Base-by-base conservation (phyloP, 768 basidiomycete genomes). In the Calocybe gangraenosa region DNA sequence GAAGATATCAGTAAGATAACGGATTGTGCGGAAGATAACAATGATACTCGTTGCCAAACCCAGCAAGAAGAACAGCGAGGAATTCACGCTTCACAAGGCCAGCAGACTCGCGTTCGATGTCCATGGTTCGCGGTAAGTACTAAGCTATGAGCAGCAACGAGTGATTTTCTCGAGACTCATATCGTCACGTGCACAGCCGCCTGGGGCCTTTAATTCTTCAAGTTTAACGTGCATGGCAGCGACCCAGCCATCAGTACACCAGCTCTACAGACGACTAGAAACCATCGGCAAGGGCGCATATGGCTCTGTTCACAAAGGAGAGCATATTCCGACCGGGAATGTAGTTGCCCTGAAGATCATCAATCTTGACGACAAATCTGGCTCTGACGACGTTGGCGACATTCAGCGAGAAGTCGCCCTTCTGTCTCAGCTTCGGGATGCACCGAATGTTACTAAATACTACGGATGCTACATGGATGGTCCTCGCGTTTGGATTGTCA, bases 341-440 rank as follows among this genome's bases (percentile, higher is more conserved):
- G 75, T 93, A 44, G 91, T 99, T 25, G 96, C 94, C 14, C 82
- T 98, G 69, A 99, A 99, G 70, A 94, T 98, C 65, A 97, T 99
- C 71, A 91, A 98, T 67, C 84, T 98, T 54, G 96, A 98, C 67
- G 52, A 53, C 37, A 53, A 94, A 87, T 19, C 81, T 86, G 44
- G 95, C 94, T 53, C 52, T 63, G 95, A 99, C 64, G 96, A 99
- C 61, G 92, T 96, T 14, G 88, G 74, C 39, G 95, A 94, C 66
- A 97, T 98, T 42, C 95, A 97, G 66, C 86, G 89, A 49, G 96
- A 98, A 65, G 92, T 99, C 22, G 83, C 92, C 8, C 79, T 99
- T 40, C 75, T 98, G 15, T 84, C 87, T 36, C 92, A 95, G 59
- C 78, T 98, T 23, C 75, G 91, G 17, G 91, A 92, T 47, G 89